Evolutionary conservation across 371 early-diverging fungal species (phyloP).

Genomic region (Choanephora cucurbitarum): DNA sequence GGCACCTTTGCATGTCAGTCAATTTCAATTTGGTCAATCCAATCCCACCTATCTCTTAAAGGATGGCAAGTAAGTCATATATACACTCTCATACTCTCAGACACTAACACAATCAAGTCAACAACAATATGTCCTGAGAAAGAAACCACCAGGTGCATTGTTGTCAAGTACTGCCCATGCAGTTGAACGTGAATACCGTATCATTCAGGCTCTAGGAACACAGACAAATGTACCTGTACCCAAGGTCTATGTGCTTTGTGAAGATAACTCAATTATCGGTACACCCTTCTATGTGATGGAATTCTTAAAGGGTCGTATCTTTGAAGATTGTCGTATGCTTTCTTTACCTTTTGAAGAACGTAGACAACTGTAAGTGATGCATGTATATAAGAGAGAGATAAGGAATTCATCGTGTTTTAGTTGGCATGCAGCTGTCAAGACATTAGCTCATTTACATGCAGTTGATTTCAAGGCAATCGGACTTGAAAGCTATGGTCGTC

Average conservation of each 20-base stretch:
- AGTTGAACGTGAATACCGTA: conserved; percentile 87
- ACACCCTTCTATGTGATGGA: conserved; percentile 97
- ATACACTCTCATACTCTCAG: too few relatives aligned
- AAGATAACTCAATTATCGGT: conserved; percentile 76
- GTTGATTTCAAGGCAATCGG: conserved; percentile 70
- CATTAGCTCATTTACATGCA: conserved; percentile 79
- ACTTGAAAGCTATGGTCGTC: conserved; percentile 68
- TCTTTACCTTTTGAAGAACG: conserved; percentile 62
- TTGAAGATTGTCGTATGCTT: conserved; percentile 64
- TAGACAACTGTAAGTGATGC: conserved; percentile 37
- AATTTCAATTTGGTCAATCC: conserved; percentile 89
- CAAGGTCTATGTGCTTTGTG: conserved; percentile 81
- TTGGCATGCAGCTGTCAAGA: conserved; percentile 76
- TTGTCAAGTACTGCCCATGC: conserved; percentile 87
- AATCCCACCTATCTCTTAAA: conserved; percentile 88
- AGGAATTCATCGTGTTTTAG: not conserved
- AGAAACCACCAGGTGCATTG: conserved; percentile 89
- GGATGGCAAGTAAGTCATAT: conserved; percentile 61
- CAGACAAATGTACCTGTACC: conserved; percentile 88
- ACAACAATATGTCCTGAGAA: conserved; percentile 81
- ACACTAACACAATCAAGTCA: too few relatives aligned
- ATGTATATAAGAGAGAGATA: not conserved
- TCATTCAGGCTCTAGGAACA: conserved; percentile 77
- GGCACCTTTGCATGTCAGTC: conserved; percentile 69
- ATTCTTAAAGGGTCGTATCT: conserved; percentile 88